Evolutionary conservation across 257 asterid genomes (phyloP).

Genomic region (Knoxia roxburghii): DNA sequence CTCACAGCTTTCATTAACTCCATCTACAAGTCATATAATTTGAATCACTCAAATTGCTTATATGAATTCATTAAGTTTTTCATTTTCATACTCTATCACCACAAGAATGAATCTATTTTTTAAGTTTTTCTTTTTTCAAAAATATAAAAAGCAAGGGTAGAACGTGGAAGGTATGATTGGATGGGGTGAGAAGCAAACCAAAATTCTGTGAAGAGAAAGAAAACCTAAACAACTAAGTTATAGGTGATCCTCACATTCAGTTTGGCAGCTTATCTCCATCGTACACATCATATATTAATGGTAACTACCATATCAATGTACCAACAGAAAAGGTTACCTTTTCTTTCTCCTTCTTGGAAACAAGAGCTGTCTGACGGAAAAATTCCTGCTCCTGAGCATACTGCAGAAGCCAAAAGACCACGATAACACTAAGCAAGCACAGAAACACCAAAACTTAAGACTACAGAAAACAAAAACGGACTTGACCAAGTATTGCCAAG

Average conservation of each 20-base stretch:
- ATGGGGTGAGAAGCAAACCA: not conserved
- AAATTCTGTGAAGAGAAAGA: not conserved
- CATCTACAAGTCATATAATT: slow-evolving; percentile 42
- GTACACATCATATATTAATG: not conserved
- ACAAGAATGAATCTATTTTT: slow-evolving; percentile 70
- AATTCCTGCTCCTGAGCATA: slow-evolving; percentile 98
- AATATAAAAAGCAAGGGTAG: not conserved
- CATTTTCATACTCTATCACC: not conserved
- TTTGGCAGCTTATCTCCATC: slow-evolving; percentile 72
- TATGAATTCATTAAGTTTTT: not conserved
- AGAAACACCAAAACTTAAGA: too few species aligned
- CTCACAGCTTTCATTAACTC: slow-evolving; percentile 99
- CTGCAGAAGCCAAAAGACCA: slow-evolving; percentile 31
- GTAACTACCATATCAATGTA: not conserved
- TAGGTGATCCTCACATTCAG: not conserved
- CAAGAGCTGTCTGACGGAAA: slow-evolving; percentile 84
- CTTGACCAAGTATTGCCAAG: not conserved
- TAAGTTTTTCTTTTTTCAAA: not conserved
- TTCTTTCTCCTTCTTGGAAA: slow-evolving; percentile 87
- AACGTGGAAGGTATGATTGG: not conserved
- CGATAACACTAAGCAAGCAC: not conserved
- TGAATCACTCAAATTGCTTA: not conserved
- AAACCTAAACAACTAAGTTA: not conserved
- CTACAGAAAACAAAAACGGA: slow-evolving; percentile 7
- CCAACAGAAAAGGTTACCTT: slow-evolving; percentile 39